These are phyloP conservation scores for Cynanchum wilfordii DNA, from an alignment of 257 asterid genomes.

Conservation along the genomic window DNA sequence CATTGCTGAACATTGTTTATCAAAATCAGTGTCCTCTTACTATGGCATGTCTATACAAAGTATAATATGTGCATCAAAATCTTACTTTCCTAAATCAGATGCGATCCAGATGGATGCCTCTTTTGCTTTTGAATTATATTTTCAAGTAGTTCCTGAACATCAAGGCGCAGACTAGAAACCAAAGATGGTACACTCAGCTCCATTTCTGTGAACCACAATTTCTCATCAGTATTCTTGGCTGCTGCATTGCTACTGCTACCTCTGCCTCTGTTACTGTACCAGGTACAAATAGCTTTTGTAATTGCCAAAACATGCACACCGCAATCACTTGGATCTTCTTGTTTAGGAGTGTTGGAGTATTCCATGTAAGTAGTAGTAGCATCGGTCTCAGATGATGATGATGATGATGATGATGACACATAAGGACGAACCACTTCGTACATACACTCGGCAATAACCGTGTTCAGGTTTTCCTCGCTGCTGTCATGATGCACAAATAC, in stretches of 20 bases:
- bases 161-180: conserved; percentile 50
- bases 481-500: conserved; percentile 78
- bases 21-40: neutral
- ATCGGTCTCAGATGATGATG: neutral
- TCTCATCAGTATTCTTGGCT: conserved; percentile 20
- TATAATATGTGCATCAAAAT: neutral
- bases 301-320: conserved; percentile 68
- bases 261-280: conserved; percentile 33
- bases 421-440: conserved; percentile 33
- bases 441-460: conserved; percentile 37
- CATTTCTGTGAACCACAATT: conserved; percentile 47
- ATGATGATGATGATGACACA: conserved; percentile 6
- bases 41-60: neutral
- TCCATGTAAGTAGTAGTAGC: conserved; percentile 32
- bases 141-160: conserved; percentile 43
- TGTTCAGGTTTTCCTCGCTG: conserved; percentile 29
- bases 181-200: conserved; percentile 42
- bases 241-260: conserved; percentile 11
- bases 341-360: conserved; percentile 41
- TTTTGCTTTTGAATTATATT: conserved; percentile 32
- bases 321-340: conserved; percentile 67
- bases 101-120: neutral
- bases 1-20: no score
- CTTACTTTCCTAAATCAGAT: neutral
- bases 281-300: conserved; percentile 52